phyloP scores from a whole-genome alignment of 805 yeast genomes.

The Cyberlindnera mrakii region DNA sequence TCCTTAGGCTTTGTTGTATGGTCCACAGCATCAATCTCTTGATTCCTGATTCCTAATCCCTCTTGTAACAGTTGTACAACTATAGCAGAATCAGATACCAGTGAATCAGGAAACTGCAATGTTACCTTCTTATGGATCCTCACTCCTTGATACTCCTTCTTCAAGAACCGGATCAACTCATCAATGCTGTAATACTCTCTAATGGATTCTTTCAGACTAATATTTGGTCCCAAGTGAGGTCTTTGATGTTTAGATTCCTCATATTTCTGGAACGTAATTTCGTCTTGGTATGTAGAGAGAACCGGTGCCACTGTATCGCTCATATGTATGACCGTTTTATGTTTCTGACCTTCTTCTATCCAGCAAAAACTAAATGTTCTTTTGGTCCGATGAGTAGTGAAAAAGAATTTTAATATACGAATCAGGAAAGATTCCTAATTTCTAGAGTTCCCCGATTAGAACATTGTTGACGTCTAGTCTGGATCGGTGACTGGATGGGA shows the following conservation, averaged over 20 bases:
- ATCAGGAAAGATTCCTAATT: too few species aligned
- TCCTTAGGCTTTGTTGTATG: constrained; percentile 6
- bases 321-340: neutral
- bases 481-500: too few species aligned
- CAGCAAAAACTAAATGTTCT: too few species aligned
- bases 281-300: constrained; percentile 70
- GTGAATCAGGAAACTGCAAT: constrained; percentile 82
- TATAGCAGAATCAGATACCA: constrained; percentile 73
- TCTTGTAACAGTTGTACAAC: constrained; percentile 52
- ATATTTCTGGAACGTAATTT: constrained; percentile 43
- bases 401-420: too few species aligned
- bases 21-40: constrained; percentile 5
- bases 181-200: constrained; percentile 50
- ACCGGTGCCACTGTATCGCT: constrained; percentile 50
- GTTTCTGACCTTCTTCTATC: neutral
- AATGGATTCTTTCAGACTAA: constrained; percentile 10
- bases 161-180: constrained; percentile 37
- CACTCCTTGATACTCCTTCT: constrained; percentile 23
- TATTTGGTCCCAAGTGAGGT: constrained; percentile 24
- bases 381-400: too few species aligned
- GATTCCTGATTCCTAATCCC: constrained; percentile 7
- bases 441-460: too few species aligned
- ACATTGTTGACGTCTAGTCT: too few species aligned
- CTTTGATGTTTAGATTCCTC: constrained; percentile 23
- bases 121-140: constrained; percentile 50